A percentile compares a stretch with the other conserved stretches of the same genome.
Conservation (phyloP, 2,329 filamentous ascomycete genomes). For the Fusarium luffae region DNA sequence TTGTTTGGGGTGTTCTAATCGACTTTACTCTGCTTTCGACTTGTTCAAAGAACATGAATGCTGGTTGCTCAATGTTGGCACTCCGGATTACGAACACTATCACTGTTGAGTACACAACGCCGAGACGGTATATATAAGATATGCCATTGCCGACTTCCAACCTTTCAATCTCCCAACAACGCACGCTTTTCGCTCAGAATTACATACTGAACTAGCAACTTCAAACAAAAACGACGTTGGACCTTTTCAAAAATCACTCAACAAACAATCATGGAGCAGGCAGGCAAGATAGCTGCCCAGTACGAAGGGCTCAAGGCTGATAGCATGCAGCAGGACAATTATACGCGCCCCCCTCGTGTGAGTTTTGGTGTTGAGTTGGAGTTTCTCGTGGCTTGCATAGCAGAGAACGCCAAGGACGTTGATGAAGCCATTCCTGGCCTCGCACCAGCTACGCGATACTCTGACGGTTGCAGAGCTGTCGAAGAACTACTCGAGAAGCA, state of each 20-base stretch:
- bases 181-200: background rate
- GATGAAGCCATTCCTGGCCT: conserved; percentile 15
- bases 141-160: background rate
- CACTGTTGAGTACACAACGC: background rate
- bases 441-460: background rate
- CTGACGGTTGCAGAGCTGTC: background rate
- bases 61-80: background rate
- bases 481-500: background rate
- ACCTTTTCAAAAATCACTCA: background rate
- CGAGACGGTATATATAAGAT: background rate
- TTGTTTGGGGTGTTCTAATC: background rate
- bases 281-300: background rate
- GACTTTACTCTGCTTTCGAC: background rate
- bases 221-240: background rate
- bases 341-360: conserved; percentile 28
- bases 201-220: background rate
- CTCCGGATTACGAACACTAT: background rate
- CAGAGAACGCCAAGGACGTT: background rate
- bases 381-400: conserved; percentile 21
- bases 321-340: conserved; percentile 4
- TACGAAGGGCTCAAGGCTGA: background rate
- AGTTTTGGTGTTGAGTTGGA: conserved; percentile 41
- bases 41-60: background rate
- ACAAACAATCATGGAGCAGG: background rate
- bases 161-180: background rate